A percentile compares a stretch with the other conserved stretches of the same genome.
Conservation (phyloP, 805 yeast genomes). For the Yarrowia alimentaria region DNA sequence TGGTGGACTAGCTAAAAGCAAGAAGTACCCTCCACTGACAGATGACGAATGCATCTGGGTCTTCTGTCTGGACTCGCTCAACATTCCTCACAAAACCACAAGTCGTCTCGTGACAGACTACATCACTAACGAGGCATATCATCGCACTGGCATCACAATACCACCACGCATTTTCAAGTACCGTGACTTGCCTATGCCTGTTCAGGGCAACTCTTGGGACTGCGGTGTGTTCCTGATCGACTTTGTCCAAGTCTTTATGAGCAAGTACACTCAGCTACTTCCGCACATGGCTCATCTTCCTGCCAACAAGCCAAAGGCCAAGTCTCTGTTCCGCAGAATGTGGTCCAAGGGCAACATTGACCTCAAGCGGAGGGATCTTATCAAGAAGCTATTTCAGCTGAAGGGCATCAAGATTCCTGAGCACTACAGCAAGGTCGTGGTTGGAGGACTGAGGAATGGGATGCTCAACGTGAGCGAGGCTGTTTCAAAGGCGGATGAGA, state of each 20-base stretch:
- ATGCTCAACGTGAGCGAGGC: conserved; percentile 1
- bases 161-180: conserved; percentile 49
- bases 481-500: background rate
- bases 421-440: no score
- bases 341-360: conserved; percentile 8
- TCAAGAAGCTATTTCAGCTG: conserved; percentile 1
- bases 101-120: conserved; percentile 36
- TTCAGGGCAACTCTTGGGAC: conserved; percentile 84
- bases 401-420: no score
- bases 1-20: background rate
- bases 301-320: background rate
- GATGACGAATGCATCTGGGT: conserved; percentile 28
- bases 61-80: conserved; percentile 75
- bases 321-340: conserved; percentile 4
- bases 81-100: conserved; percentile 33
- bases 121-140: conserved; percentile 49
- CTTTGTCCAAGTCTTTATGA: conserved; percentile 38
- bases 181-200: conserved; percentile 62
- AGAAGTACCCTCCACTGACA: background rate
- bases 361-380: conserved; percentile 1
- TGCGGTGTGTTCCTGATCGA: conserved; percentile 92
- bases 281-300: conserved; percentile 28
- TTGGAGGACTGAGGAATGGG: background rate
- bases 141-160: conserved; percentile 53
- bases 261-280: conserved; percentile 35